These are phyloP conservation scores for Dothistroma septosporum DNA, from an alignment of 2,329 filamentous ascomycete species.

Conservation along the genomic window DNA sequence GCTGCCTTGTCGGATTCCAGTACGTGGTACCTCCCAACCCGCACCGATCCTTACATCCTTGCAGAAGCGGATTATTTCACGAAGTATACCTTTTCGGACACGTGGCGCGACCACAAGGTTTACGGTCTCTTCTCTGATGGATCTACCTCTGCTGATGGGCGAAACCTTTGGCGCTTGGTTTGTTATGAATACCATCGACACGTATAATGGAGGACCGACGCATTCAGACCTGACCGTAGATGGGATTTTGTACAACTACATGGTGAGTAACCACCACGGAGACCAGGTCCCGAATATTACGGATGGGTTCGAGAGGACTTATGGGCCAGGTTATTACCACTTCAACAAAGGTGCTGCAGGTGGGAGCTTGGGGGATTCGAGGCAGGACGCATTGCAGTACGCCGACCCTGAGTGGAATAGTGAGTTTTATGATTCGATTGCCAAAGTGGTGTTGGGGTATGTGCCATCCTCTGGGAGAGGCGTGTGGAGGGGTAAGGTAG, in stretches of 20 bases:
- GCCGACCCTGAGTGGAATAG: constrained; percentile 53
- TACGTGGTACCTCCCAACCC: constrained; percentile 60
- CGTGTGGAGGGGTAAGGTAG: constrained; percentile 48
- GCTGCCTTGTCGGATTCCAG: constrained; percentile 67
- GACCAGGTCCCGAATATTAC: constrained; percentile 62
- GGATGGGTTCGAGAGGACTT: constrained; percentile 61
- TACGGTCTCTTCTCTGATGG: constrained; percentile 56
- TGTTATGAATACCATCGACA: constrained; percentile 61
- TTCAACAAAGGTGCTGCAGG: constrained; percentile 56
- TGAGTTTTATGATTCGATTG: constrained; percentile 61
- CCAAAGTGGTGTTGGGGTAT: constrained; percentile 56
- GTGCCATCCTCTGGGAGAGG: constrained; percentile 51
- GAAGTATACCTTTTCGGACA: constrained; percentile 60
- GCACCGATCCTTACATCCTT: constrained; percentile 51
- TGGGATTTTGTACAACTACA: constrained; percentile 63
- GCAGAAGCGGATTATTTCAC: constrained; percentile 60
- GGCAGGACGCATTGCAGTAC: constrained; percentile 52
- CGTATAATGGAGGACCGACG: constrained; percentile 58
- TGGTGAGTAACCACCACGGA: constrained; percentile 60
- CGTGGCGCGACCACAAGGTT: constrained; percentile 55
- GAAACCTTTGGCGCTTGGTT: constrained; percentile 59
- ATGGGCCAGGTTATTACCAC: constrained; percentile 60
- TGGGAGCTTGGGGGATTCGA: constrained; percentile 46
- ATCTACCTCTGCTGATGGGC: constrained; percentile 47
- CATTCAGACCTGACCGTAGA: constrained; percentile 62